These are phyloP conservation scores for Zancudomyces culisetae DNA, from an alignment of 371 early-diverging fungal species.

Conservation along the genomic window DNA sequence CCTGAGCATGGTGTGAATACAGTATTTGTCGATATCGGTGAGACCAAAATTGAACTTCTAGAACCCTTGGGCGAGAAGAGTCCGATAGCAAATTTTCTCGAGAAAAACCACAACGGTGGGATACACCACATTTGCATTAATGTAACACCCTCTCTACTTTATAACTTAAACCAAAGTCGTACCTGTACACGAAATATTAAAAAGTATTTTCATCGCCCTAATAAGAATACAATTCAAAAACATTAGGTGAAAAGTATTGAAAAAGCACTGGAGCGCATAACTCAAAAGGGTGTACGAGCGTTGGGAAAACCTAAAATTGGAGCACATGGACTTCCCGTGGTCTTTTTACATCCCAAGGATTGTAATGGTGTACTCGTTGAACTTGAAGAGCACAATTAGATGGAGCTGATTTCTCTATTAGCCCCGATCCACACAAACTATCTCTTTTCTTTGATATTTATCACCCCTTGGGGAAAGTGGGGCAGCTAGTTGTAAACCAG, in stretches of 20 bases:
- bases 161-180: too few species aligned
- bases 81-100: conserved; percentile 52
- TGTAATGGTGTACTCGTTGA: conserved; percentile 62
- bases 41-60: conserved; percentile 61
- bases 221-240: too few species aligned
- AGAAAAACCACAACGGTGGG: conserved; percentile 53
- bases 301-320: conserved; percentile 58
- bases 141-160: too few species aligned
- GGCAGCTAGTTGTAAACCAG: too few species aligned
- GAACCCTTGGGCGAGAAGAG: conserved; percentile 48
- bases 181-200: too few species aligned
- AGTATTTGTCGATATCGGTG: conserved; percentile 57
- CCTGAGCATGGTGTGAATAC: conserved; percentile 71
- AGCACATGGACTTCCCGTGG: conserved; percentile 58
- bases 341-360: conserved; percentile 66
- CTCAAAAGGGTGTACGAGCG: conserved; percentile 33
- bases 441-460: too few species aligned
- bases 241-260: conserved; percentile 32
- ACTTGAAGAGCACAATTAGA: conserved; percentile 30
- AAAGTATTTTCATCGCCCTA: too few species aligned
- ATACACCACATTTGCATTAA: conserved; percentile 66
- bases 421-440: too few species aligned
- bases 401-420: too few species aligned
- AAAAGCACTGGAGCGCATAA: conserved; percentile 24
- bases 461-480: too few species aligned